Conservation (phyloP, 805 yeast species). For the Yarrowia keelungensis region DNA sequence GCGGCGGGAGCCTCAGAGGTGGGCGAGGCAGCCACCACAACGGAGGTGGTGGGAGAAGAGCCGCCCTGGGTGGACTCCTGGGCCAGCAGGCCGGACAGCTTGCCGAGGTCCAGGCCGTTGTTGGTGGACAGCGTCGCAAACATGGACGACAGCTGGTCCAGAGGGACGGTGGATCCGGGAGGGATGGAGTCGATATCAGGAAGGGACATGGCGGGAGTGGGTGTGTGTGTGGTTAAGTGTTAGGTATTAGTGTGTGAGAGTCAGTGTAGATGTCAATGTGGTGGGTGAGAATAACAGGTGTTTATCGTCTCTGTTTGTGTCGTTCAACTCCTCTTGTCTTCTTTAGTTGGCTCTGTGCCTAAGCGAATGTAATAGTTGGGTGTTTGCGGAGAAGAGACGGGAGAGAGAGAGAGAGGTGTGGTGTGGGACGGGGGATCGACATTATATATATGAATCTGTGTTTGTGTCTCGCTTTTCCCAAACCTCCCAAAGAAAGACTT, state of each 20-base stretch:
- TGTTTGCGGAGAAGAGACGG: background rate
- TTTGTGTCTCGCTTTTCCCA: background rate
- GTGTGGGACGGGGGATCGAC: constrained; percentile 1
- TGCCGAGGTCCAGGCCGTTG: constrained; percentile 30
- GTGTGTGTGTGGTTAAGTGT: background rate
- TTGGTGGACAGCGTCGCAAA: constrained; percentile 35
- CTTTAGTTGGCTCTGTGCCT: too few relatives aligned
- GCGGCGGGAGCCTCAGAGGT: constrained; percentile 18
- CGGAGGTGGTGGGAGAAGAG: constrained; percentile 13
- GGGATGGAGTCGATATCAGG: constrained; percentile 38
- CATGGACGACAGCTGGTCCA: constrained; percentile 38
- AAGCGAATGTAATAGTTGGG: constrained; percentile 31
- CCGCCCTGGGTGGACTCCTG: constrained; percentile 22
- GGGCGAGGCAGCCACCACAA: constrained; percentile 26
- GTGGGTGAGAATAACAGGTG: too few relatives aligned
- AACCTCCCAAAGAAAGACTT: background rate
- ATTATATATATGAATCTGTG: constrained; percentile 8
- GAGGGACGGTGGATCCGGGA: constrained; percentile 36
- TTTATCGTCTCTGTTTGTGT: too few relatives aligned
- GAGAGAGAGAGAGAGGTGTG: too few relatives aligned
- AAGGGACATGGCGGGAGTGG: constrained; percentile 6
- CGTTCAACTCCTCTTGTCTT: too few relatives aligned
- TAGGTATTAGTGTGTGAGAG: background rate
- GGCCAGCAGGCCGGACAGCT: constrained; percentile 22
- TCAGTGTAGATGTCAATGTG: background rate